Conservation (phyloP, 2,329 filamentous ascomycete genomes). For the Cladosporium cucumerinum region DNA sequence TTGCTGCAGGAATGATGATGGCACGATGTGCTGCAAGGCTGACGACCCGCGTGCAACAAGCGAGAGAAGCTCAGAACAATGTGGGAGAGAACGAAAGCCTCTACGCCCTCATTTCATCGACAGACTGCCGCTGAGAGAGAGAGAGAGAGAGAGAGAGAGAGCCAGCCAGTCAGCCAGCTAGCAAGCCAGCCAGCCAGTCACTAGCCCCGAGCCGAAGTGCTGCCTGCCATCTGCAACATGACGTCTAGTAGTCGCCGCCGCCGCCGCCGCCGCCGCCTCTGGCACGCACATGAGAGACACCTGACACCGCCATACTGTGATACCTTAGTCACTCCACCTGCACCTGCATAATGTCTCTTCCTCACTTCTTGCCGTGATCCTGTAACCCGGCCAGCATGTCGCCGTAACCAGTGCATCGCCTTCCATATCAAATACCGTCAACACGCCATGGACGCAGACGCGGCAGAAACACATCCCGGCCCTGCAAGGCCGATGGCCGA, state of each 20-base stretch:
- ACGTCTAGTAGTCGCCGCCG: not conserved
- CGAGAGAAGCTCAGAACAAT: not conserved
- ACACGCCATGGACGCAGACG: slow-evolving; percentile 11
- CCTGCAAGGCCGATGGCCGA: slow-evolving; percentile 4
- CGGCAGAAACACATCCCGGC: not conserved
- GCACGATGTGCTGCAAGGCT: not conserved
- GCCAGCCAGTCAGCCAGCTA: no score
- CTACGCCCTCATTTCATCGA: not conserved
- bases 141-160: no score
- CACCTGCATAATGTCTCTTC: not conserved
- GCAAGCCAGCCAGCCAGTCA: no score
- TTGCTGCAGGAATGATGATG: not conserved
- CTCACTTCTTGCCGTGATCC: not conserved
- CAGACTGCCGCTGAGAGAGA: not conserved
- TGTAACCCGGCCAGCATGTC: not conserved
- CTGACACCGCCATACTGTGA: not conserved
- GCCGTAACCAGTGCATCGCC: not conserved
- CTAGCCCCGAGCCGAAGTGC: not conserved
- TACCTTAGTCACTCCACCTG: not conserved
- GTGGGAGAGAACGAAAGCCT: not conserved
- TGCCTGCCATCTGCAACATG: not conserved
- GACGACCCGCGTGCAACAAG: not conserved
- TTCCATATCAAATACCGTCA: not conserved
- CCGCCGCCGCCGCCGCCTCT: no score
- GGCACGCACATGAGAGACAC: not conserved